Evolutionary conservation across 2,329 filamentous ascomycete genomes (phyloP).

Genomic region (Leptographium lundbergii): DNA sequence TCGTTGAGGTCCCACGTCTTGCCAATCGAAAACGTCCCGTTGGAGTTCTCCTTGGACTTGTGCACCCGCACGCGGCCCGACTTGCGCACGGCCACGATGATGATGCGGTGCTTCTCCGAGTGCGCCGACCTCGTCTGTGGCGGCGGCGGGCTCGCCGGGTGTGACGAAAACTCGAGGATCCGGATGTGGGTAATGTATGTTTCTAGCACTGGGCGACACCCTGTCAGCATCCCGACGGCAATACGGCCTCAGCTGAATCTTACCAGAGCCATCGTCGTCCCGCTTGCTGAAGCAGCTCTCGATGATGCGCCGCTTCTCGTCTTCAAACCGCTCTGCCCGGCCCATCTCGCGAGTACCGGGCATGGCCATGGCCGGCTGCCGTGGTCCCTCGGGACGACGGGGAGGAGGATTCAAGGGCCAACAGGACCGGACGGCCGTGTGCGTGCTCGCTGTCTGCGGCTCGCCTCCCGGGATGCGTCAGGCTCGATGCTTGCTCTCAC

Average conservation of each 20-base stretch:
- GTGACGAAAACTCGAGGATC: constrained; percentile 73
- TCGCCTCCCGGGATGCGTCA: not conserved
- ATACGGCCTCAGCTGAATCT: constrained; percentile 17
- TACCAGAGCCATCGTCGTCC: constrained; percentile 76
- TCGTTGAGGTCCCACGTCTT: constrained; percentile 98
- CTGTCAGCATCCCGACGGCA: not conserved
- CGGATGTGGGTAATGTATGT: constrained; percentile 97
- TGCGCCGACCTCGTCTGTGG: constrained; percentile 56
- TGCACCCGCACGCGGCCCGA: constrained; percentile 90
- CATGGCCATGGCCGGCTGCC: constrained; percentile 16
- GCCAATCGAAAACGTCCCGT: constrained; percentile 90
- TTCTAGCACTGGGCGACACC: constrained; percentile 50
- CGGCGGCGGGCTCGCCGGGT: constrained; percentile 75
- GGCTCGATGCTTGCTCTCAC: not conserved
- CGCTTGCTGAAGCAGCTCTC: constrained; percentile 89
- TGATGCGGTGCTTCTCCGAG: constrained; percentile 77
- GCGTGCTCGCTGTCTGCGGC: too few relatives aligned
- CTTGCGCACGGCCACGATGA: constrained; percentile 85
- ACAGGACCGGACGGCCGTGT: not conserved
- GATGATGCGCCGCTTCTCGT: constrained; percentile 89
- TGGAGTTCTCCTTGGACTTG: constrained; percentile 91
- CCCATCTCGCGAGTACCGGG: constrained; percentile 24
- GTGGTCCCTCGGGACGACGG: not conserved
- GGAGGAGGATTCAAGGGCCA: not conserved
- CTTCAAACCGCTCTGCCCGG: constrained; percentile 78